Base-by-base conservation (phyloP, 148 eudicot species). In the Cornus florida region DNA sequence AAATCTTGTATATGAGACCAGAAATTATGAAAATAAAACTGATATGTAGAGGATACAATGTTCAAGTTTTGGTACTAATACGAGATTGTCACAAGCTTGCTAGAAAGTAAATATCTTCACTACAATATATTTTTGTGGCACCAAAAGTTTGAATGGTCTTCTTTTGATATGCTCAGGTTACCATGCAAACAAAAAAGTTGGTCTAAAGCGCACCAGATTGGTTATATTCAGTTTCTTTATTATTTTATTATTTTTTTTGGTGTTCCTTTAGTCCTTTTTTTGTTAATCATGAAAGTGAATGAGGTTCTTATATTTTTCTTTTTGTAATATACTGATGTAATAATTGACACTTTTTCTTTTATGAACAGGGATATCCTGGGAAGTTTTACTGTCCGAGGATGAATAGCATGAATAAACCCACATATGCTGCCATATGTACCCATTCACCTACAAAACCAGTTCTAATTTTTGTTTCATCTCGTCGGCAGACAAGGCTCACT, bases 401-500 rank as follows among this genome's bases (percentile, higher is more conserved):
- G 99, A 92, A 92, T 83, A 96, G 99, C 91, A 96, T 96, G 99
- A 96, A 96, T 67, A 96, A 96, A 78, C 99, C 99, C 79, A 86
- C 99, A 2, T 96, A 93, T 92, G 99, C 99, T 74, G 97, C 99
- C 77, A 93, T 95, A 86, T 86, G 92, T 74, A 87, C 93, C 46
- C 99, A 96, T 89, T 93, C 99, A 74, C 99, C 99, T 65, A 90
- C 98, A 85, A 96, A 96, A 81, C 99, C 99, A 50, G 98, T 96
- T 81, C 93, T 96, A 65, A 87, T 96, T 67, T 96, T 96, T 89
- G 99, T 96, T 82, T 96, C 99, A 28, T 96, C 99, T 32, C 94
- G 99, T 67, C 94, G 99, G 70, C 99, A 96, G 79, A 96, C 99
- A 39, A 93, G 99, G 85, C 98, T 96, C 69, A 96, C 99, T 85